phyloP scores from a whole-genome alignment of 371 early-diverging fungal species.

The Rhizopus delemar region DNA sequence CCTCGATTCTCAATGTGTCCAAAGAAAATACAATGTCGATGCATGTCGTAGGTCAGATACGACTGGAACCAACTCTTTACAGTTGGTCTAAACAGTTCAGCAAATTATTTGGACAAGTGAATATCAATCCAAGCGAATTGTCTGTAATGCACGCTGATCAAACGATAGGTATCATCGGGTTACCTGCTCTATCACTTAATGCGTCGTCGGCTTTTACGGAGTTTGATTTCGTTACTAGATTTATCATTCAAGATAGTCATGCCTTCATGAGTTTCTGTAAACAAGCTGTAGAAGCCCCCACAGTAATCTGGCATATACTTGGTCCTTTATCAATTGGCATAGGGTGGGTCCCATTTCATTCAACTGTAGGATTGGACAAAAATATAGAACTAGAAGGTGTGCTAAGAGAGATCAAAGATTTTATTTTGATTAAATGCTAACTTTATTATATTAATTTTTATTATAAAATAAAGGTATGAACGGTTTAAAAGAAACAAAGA shows the following conservation, averaged over 20 bases:
- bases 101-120: conserved; percentile 33
- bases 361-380: conserved; percentile 32
- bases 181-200: conserved; percentile 35
- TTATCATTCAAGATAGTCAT: conserved; percentile 33
- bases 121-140: conserved; percentile 18
- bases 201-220: conserved; percentile 18
- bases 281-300: conserved; percentile 37
- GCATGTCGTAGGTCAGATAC: conserved; percentile 43
- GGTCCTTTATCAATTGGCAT: conserved; percentile 33
- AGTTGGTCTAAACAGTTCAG: conserved; percentile 23
- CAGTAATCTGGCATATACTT: conserved; percentile 37
- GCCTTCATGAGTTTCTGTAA: conserved; percentile 44
- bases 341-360: conserved; percentile 37
- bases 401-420: not conserved
- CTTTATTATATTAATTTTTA: too few relatives aligned
- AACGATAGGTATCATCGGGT: conserved; percentile 36
- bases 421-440: too few relatives aligned
- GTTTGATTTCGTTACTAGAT: conserved; percentile 47
- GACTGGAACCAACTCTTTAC: conserved; percentile 26
- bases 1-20: conserved; percentile 39
- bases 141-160: conserved; percentile 22
- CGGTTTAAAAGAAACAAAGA: conserved; percentile 41
- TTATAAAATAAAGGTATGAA: conserved; percentile 39
- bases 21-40: conserved; percentile 34
- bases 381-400: conserved; percentile 39